Evolutionary conservation across 2,329 filamentous ascomycete genomes (phyloP), one percentile per base, ranked within the genome.

Genomic region (Pseudogymnoascus sp.): DNA sequence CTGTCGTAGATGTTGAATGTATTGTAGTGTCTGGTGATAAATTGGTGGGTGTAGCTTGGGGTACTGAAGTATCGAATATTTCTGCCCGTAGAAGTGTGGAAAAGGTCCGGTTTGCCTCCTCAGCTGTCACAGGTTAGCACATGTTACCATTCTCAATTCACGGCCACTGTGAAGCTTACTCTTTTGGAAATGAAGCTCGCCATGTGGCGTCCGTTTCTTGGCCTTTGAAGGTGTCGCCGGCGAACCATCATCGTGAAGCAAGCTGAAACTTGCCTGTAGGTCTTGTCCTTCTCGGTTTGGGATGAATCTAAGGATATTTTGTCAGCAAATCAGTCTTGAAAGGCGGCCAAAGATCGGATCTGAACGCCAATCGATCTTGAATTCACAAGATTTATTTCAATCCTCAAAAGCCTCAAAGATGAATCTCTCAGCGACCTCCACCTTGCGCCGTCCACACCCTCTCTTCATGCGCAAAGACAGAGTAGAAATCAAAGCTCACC

Each of bases 91-190:
- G 80, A 5, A 99, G 80, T 18, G 87, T 89, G 28, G 92, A 96
- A 75, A 93, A 99, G 18, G 91, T 97, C 64, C 90, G 85, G 71
- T 99, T 97, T 58, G 95, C 95, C 81, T 97, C 92, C 77, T 97
- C 93, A 59, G 90, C 93, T 87, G 70, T 21, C 63, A 43, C 62
- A 16, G 60, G 43, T 62, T 58, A 65, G 61, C 35, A 63, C 12
- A 60, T 41, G 16, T 28, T n/a, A 14, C 86, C 65, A 40, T 38
- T 4, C 23, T 62, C 43, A 45, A 59, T 67, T 75, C 67, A 75
- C 67, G 45, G 62, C 35, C 2, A 14, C 62, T 21, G 63, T n/a
- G 14, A 37, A 35, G 41, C 87, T 72, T 80, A 93, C 92, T 95
- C 75, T 87, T 93, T 74, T 99, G 95, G 67, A 96, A 97, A 74